Conservation (phyloP, 257 asterid species). For the Anisodus tanguticus region DNA sequence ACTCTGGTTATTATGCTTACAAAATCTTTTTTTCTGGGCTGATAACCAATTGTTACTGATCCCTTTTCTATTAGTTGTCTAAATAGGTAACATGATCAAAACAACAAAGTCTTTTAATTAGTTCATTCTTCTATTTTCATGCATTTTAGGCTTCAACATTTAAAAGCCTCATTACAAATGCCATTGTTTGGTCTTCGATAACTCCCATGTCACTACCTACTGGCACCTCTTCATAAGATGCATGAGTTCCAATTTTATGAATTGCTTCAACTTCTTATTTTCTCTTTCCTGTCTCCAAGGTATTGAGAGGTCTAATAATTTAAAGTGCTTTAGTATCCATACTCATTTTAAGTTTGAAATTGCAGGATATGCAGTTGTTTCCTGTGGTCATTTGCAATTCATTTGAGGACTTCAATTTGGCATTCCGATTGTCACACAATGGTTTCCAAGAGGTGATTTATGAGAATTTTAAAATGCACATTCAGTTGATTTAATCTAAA, state of each 20-base stretch:
- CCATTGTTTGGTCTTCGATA: not conserved
- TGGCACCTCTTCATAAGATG: conserved; percentile 17
- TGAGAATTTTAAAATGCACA: conserved; percentile 17
- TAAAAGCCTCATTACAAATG: conserved; percentile 12
- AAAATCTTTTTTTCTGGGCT: not conserved
- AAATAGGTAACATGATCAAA: conserved; percentile 4
- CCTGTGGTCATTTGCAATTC: conserved; percentile 80
- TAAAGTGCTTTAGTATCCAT: not conserved
- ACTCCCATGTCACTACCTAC: not conserved
- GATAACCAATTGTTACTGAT: not conserved
- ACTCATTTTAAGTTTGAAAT: conserved; percentile 27
- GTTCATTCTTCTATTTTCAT: not conserved
- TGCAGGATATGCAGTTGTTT: conserved; percentile 76
- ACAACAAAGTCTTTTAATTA: not conserved
- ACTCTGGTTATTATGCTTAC: not conserved
- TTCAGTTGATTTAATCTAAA: conserved; percentile 9
- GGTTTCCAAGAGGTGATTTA: conserved; percentile 82
- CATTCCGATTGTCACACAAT: conserved; percentile 79
- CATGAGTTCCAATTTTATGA: not conserved
- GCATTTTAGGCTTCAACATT: not conserved
- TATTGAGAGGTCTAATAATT: not conserved
- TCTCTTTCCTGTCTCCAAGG: conserved; percentile 10
- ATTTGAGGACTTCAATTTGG: conserved; percentile 70
- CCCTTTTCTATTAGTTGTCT: conserved; percentile 15
- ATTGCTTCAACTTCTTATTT: not conserved